phyloP scores from a whole-genome alignment of 805 yeast species.

The Komagataella pseudopastoris region DNA sequence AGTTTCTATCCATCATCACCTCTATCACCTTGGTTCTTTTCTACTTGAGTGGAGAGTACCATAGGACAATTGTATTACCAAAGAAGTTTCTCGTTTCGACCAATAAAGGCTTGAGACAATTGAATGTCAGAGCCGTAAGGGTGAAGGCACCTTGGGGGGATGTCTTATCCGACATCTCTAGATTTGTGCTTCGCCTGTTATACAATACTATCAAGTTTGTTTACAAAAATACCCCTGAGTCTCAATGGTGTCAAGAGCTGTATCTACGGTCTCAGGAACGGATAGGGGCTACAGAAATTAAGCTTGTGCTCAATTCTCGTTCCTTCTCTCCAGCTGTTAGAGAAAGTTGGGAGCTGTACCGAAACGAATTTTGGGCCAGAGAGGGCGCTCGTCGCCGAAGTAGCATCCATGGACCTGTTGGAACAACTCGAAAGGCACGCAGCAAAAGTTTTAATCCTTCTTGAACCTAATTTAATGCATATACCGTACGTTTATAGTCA shows the following conservation, averaged over 20 bases:
- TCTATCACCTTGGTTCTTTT: slow-evolving; percentile 61
- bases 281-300: slow-evolving; percentile 69
- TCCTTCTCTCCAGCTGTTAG: slow-evolving; percentile 72
- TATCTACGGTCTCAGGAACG: slow-evolving; percentile 38
- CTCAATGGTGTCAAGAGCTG: slow-evolving; percentile 4
- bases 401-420: not conserved
- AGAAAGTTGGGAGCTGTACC: slow-evolving; percentile 89
- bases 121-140: slow-evolving; percentile 67
- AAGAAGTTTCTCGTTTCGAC: slow-evolving; percentile 69
- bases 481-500: not conserved
- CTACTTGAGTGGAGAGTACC: slow-evolving; percentile 82
- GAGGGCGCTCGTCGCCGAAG: slow-evolving; percentile 57
- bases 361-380: slow-evolving; percentile 87
- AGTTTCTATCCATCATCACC: slow-evolving; percentile 47
- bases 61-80: slow-evolving; percentile 71
- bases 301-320: slow-evolving; percentile 68
- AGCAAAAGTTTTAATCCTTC: not conserved
- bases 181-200: slow-evolving; percentile 3
- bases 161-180: slow-evolving; percentile 1
- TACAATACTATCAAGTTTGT: slow-evolving; percentile 1
- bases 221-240: not conserved
- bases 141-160: slow-evolving; percentile 19
- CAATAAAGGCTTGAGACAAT: slow-evolving; percentile 77
- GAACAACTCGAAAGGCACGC: not conserved
- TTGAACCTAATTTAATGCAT: not conserved